Percentiles rank a stretch among this genome's conserved stretches.
Conservation (phyloP, 2,329 filamentous ascomycete genomes). For the Colletotrichum filicis region DNA sequence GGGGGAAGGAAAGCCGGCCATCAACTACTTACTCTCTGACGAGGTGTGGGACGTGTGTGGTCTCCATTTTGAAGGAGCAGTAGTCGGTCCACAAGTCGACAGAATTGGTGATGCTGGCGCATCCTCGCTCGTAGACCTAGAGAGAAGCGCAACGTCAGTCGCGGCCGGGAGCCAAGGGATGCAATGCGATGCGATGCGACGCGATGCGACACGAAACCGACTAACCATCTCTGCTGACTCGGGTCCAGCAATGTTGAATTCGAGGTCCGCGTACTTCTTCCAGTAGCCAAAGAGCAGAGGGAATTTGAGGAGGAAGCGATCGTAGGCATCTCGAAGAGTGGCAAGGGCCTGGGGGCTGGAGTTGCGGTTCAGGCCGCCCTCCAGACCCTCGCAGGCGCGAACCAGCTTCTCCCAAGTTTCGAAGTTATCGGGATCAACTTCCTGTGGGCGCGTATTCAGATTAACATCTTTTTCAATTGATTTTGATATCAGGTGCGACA, state of each 20-base stretch:
- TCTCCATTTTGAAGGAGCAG: constrained; percentile 97
- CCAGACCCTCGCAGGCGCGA: constrained; percentile 82
- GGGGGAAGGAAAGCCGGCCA: constrained; percentile 72
- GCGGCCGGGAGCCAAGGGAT: constrained; percentile 20
- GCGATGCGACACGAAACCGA: constrained; percentile 6
- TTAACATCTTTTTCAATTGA: constrained; percentile 9
- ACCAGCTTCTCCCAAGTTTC: constrained; percentile 96
- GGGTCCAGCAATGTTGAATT: constrained; percentile 96
- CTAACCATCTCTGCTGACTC: constrained; percentile 96
- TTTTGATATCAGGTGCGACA: not conserved
- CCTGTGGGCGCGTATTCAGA: constrained; percentile 49
- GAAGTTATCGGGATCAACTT: constrained; percentile 86
- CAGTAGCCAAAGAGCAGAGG: constrained; percentile 97
- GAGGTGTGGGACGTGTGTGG: constrained; percentile 91
- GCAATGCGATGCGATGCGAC: constrained; percentile 5
- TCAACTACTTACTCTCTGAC: constrained; percentile 98
- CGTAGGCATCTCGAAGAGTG: constrained; percentile 87
- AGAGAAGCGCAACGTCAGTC: constrained; percentile 3
- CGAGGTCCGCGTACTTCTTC: constrained; percentile 99
- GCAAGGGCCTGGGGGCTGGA: constrained; percentile 94
- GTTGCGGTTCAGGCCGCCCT: constrained; percentile 95
- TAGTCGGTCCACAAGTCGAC: constrained; percentile 98
- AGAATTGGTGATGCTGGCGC: constrained; percentile 91
- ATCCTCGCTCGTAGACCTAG: constrained; percentile 93
- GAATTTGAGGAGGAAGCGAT: constrained; percentile 93